Percentiles rank a stretch among this genome's conserved stretches.
Conservation (phyloP, 148 eudicot species). For the Chenopodium album region DNA sequence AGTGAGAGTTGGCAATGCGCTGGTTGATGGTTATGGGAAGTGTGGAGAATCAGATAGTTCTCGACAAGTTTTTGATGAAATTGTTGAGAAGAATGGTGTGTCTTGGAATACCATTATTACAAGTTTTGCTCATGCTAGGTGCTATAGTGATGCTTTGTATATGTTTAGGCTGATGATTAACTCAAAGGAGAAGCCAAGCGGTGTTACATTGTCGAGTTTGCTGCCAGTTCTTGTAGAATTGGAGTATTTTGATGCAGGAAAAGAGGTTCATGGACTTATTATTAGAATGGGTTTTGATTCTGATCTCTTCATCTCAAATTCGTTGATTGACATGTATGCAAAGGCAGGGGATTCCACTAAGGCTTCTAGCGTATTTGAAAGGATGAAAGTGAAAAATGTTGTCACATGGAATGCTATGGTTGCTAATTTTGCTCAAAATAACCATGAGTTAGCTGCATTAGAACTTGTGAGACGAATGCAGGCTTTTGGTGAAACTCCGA, state of each 20-base stretch:
- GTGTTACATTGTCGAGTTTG: conserved; percentile 56
- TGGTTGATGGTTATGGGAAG: conserved; percentile 69
- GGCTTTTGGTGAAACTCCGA: conserved; percentile 48
- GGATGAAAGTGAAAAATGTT: conserved; percentile 42
- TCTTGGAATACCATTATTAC: conserved; percentile 72
- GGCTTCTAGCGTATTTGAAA: conserved; percentile 48
- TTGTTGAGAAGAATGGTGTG: conserved; percentile 46
- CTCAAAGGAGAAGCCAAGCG: conserved; percentile 36
- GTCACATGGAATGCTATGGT: conserved; percentile 79
- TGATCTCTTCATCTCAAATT: conserved; percentile 61
- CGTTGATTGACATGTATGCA: conserved; percentile 69
- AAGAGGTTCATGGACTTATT: conserved; percentile 59
- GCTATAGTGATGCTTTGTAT: conserved; percentile 37
- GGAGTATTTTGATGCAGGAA: conserved; percentile 43
- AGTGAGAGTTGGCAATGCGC: conserved; percentile 44
- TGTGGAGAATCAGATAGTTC: conserved; percentile 38
- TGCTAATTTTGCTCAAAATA: conserved; percentile 60
- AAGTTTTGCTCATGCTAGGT: conserved; percentile 41
- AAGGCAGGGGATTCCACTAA: conserved; percentile 40
- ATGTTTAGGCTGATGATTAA: conserved; percentile 52
- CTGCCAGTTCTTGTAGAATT: conserved; percentile 56
- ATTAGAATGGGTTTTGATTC: conserved; percentile 44
- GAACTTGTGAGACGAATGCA: conserved; percentile 60
- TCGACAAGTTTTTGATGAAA: conserved; percentile 43
- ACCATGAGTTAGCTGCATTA: conserved; percentile 46